Percentiles rank a stretch among this genome's conserved stretches.
Evolutionary conservation across 192 early-diverging fungal species (phyloP).

Genomic region (Chytriomyces hyalinus): DNA sequence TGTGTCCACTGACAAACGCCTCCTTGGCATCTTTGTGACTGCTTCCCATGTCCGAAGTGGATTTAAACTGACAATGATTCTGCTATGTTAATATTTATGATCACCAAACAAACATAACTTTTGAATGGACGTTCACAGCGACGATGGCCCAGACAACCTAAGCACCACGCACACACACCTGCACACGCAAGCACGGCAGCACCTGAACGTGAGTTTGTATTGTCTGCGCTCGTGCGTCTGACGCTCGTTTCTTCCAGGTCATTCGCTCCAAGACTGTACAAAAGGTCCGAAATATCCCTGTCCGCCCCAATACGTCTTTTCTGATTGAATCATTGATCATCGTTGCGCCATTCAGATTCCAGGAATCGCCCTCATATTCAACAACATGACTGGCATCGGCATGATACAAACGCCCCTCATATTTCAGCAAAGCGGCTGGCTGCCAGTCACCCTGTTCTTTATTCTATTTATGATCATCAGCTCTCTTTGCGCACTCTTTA

Average conservation of each 20-base stretch:
- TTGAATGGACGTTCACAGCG: too few relatives aligned
- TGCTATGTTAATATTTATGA: too few relatives aligned
- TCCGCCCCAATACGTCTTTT: background rate
- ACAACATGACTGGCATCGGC: slow-evolving; percentile 36
- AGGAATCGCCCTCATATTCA: slow-evolving; percentile 31
- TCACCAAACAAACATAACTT: too few relatives aligned
- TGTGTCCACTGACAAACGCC: slow-evolving; percentile 48
- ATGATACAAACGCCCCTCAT: slow-evolving; percentile 27
- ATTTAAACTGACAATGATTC: too few relatives aligned
- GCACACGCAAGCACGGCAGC: too few relatives aligned
- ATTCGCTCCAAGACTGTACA: slow-evolving; percentile 15
- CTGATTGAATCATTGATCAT: too few relatives aligned
- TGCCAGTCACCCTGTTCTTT: slow-evolving; percentile 33
- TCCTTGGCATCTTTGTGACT: slow-evolving; percentile 41
- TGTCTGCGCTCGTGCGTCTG: background rate
- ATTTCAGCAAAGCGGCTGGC: slow-evolving; percentile 38
- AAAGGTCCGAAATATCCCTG: slow-evolving; percentile 7
- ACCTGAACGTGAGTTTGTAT: too few relatives aligned
- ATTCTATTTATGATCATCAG: slow-evolving; percentile 52
- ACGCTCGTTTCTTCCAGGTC: background rate
- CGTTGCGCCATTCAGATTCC: background rate
- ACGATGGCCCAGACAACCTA: too few relatives aligned
- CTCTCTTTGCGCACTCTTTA: slow-evolving; percentile 55
- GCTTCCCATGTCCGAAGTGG: background rate
- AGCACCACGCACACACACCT: too few relatives aligned